These are phyloP conservation scores for Pugionium cornutum DNA, from an alignment of 345 rosid species.

Conservation along the genomic window DNA sequence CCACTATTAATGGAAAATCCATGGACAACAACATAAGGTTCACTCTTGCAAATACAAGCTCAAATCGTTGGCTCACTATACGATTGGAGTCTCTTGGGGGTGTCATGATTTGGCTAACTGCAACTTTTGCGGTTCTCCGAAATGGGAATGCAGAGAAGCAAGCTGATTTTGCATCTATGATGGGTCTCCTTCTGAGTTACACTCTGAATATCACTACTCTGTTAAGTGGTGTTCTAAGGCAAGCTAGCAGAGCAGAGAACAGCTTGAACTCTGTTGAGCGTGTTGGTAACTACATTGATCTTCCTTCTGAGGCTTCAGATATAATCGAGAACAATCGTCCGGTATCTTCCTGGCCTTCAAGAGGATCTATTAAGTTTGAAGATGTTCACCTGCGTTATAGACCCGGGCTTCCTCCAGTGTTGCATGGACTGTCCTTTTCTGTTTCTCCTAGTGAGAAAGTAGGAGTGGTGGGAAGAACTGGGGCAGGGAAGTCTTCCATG, in stretches of 20 bases:
- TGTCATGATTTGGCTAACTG: constrained; percentile 89
- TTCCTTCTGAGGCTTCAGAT: constrained; percentile 84
- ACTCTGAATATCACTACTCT: constrained; percentile 76
- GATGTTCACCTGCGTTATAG: constrained; percentile 82
- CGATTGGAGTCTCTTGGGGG: constrained; percentile 89
- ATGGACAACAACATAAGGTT: constrained; percentile 93
- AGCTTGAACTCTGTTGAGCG: constrained; percentile 95
- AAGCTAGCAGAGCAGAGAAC: constrained; percentile 93
- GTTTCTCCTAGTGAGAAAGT: constrained; percentile 74
- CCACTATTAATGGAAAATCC: constrained; percentile 69
- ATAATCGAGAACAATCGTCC: constrained; percentile 67
- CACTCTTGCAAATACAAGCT: constrained; percentile 77
- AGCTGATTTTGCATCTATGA: constrained; percentile 71
- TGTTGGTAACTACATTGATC: constrained; percentile 79
- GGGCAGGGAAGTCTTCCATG: constrained; percentile 96
- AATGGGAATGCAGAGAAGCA: constrained; percentile 64
- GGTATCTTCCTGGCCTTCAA: constrained; percentile 81
- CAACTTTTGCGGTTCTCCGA: constrained; percentile 82
- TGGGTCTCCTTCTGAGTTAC: constrained; percentile 95
- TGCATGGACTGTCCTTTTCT: constrained; percentile 69
- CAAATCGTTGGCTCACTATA: constrained; percentile 83
- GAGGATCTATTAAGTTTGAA: constrained; percentile 72
- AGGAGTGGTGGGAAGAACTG: constrained; percentile 97
- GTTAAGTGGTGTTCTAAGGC: constrained; percentile 77
- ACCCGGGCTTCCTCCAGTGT: constrained; percentile 89